Percentiles rank a stretch among this genome's conserved stretches.
Conservation (phyloP, 768 basidiomycete species). For the Albatrellus ellisii region DNA sequence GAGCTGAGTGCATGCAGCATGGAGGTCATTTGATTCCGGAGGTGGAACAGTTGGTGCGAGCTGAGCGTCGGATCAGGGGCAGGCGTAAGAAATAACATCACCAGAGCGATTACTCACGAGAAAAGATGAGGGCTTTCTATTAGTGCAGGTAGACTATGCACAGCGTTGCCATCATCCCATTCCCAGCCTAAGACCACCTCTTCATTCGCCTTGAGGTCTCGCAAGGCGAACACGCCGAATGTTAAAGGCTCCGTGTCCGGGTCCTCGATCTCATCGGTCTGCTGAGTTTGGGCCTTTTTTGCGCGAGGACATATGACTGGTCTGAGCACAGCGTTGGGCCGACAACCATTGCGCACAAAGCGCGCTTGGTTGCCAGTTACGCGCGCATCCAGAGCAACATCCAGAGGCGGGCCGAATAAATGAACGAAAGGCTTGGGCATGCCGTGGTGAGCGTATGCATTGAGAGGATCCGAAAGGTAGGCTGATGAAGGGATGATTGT, state of each 20-base stretch:
- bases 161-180: conserved; percentile 87
- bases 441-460: conserved; percentile 75
- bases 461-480: conserved; percentile 72
- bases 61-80: conserved; percentile 18
- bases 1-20: conserved; percentile 58
- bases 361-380: conserved; percentile 47
- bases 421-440: conserved; percentile 80
- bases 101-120: conserved; percentile 33
- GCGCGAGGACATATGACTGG: conserved; percentile 26
- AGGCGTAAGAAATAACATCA: background rate
- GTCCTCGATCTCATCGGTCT: conserved; percentile 6
- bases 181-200: conserved; percentile 92
- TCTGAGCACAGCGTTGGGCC: conserved; percentile 33
- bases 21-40: conserved; percentile 53
- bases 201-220: conserved; percentile 63
- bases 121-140: conserved; percentile 43
- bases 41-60: conserved; percentile 33
- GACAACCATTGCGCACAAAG: conserved; percentile 51
- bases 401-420: conserved; percentile 62
- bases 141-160: conserved; percentile 65
- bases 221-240: conserved; percentile 73
- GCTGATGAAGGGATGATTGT: conserved; percentile 49
- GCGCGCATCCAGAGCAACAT: conserved; percentile 71
- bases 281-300: conserved; percentile 14
- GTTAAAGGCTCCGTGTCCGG: conserved; percentile 29